A percentile compares a stretch with the other conserved stretches of the same genome.
Conservation (phyloP, 176 grass and related monocot species). For the Oryza meyeriana region DNA sequence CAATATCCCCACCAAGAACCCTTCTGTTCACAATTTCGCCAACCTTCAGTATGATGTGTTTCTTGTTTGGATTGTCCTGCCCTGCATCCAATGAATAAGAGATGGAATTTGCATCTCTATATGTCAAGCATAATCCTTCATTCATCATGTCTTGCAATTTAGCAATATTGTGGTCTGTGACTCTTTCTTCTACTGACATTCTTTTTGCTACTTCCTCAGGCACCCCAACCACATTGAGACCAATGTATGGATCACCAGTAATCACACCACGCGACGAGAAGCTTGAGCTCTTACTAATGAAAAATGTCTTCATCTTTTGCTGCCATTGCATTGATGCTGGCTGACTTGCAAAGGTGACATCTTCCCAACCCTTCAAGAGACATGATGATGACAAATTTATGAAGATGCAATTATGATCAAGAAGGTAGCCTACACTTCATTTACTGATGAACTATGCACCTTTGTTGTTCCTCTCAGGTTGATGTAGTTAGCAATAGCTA, state of each 20-base stretch:
- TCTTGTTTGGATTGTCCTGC: constrained; percentile 36
- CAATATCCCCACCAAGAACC: constrained; percentile 52
- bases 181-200: constrained; percentile 54
- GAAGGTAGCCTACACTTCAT: not conserved
- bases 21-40: constrained; percentile 55
- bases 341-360: constrained; percentile 31
- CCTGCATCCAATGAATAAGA: constrained; percentile 42
- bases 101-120: constrained; percentile 39
- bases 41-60: constrained; percentile 35
- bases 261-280: constrained; percentile 58
- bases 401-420: not conserved
- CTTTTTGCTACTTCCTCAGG: constrained; percentile 56
- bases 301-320: constrained; percentile 59
- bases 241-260: constrained; percentile 69
- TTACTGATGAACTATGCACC: constrained; percentile 33
- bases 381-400: not conserved
- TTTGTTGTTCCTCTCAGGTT: constrained; percentile 43
- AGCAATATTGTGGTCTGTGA: constrained; percentile 50
- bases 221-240: constrained; percentile 46
- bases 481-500: constrained; percentile 48
- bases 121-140: constrained; percentile 46
- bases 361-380: constrained; percentile 39
- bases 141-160: constrained; percentile 48
- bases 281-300: constrained; percentile 65
- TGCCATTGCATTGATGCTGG: constrained; percentile 51